A percentile compares a stretch with the other conserved stretches of the same genome.
Evolutionary conservation across 352 stramenopile species (phyloP).

Genomic region (Lagenidium giganteum): DNA sequence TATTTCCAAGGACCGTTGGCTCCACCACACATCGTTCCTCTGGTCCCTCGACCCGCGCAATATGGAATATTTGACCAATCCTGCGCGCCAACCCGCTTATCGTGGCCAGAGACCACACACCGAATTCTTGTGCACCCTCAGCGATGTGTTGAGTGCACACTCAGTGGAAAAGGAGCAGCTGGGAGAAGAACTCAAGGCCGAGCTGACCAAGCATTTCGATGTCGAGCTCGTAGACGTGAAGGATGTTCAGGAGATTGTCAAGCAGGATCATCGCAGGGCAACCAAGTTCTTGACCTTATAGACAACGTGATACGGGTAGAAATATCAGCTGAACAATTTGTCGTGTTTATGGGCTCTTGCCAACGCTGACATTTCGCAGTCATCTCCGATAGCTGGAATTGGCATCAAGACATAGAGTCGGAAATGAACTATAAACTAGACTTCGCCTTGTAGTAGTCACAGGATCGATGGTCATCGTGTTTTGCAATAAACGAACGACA

Average conservation of each 20-base stretch:
- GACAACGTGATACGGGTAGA: no score
- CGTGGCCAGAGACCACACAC: slow-evolving; percentile 88
- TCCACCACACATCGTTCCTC: slow-evolving; percentile 98
- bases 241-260: slow-evolving; percentile 38
- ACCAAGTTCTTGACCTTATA: slow-evolving; percentile 58
- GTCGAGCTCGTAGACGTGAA: slow-evolving; percentile 46
- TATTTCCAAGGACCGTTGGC: slow-evolving; percentile 92
- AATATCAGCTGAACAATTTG: no score
- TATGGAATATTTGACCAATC: slow-evolving; percentile 95
- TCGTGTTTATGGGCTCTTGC: no score
- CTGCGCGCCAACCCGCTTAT: slow-evolving; percentile 93
- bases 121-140: slow-evolving; percentile 91
- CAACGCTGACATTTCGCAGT: no score
- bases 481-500: no score
- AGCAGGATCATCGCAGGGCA: slow-evolving; percentile 57
- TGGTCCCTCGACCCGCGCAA: slow-evolving; percentile 93
- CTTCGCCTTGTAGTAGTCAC: no score
- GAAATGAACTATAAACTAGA: no score
- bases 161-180: slow-evolving; percentile 36
- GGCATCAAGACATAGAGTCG: no score
- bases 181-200: slow-evolving; percentile 27
- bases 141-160: slow-evolving; percentile 55
- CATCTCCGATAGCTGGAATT: no score
- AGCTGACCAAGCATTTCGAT: slow-evolving; percentile 56
- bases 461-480: no score